Conservation (phyloP, 106 monocot species). For the Ottelia alismoides region DNA sequence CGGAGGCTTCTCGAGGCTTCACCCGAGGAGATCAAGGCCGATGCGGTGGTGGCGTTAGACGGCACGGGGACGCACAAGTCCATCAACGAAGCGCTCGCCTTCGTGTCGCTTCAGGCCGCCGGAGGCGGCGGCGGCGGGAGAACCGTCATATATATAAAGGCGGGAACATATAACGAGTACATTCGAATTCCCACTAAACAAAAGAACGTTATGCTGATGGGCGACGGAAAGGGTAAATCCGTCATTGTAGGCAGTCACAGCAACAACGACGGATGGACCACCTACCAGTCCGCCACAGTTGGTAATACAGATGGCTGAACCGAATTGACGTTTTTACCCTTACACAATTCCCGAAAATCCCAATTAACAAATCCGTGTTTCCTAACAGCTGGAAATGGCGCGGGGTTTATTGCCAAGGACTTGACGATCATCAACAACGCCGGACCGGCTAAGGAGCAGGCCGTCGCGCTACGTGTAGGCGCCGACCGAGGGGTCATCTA, state of each 20-base stretch:
- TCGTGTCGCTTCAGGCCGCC: too few species aligned
- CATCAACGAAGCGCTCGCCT: too few species aligned
- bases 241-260: constrained; percentile 42
- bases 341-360: too few species aligned
- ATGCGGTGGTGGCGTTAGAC: too few species aligned
- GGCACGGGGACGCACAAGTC: too few species aligned
- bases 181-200: constrained; percentile 50
- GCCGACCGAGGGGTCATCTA: background rate
- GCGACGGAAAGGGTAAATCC: constrained; percentile 69
- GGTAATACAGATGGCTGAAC: too few species aligned
- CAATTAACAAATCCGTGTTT: too few species aligned
- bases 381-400: background rate
- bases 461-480: background rate
- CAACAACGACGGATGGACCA: constrained; percentile 32
- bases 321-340: too few species aligned
- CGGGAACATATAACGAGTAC: constrained; percentile 60
- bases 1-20: too few species aligned
- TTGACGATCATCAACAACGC: background rate
- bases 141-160: constrained; percentile 73
- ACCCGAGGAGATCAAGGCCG: too few species aligned
- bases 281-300: constrained; percentile 70
- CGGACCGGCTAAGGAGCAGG: background rate
- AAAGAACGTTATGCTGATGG: constrained; percentile 73
- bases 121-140: too few species aligned
- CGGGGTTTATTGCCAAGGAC: background rate